Evolutionary conservation across 73 alveolate genomes (phyloP).

Genomic region (Stentor roeselii): DNA sequence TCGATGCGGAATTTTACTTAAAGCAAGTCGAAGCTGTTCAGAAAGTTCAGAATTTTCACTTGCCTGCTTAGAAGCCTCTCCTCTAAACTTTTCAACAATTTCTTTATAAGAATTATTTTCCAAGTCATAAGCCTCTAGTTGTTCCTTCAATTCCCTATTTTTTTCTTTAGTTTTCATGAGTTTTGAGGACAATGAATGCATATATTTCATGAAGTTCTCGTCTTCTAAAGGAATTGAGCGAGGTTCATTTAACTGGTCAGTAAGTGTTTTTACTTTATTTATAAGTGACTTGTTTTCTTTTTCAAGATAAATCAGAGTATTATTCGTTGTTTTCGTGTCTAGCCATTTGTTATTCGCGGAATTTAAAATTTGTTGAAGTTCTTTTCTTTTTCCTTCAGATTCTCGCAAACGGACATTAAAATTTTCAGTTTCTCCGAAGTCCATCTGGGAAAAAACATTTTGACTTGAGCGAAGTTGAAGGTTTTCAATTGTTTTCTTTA

Average conservation of each 20-base stretch:
- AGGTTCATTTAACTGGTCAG: conserved; percentile 4
- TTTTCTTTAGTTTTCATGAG: not conserved
- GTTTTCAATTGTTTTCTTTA: not conserved
- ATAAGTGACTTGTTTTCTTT: not conserved
- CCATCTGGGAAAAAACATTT: not conserved
- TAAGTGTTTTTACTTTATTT: not conserved
- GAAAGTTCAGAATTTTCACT: conserved; percentile 16
- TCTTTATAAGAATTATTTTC: not conserved
- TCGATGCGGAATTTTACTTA: not conserved
- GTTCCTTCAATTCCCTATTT: not conserved
- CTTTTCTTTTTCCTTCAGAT: conserved; percentile 2
- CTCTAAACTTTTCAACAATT: not conserved
- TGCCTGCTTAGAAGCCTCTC: not conserved
- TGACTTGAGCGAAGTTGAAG: not conserved
- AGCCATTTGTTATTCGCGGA: not conserved
- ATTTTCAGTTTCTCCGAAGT: not conserved
- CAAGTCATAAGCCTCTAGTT: not conserved
- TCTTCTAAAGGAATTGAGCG: not conserved
- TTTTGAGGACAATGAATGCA: not conserved
- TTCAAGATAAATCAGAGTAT: conserved; percentile 3
- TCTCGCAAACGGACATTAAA: not conserved
- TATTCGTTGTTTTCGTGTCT: not conserved
- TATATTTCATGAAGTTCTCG: not conserved
- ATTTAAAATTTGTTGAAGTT: not conserved
- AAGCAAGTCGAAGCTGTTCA: not conserved